These are phyloP conservation scores for Skeletonema tropicum DNA, from an alignment of 108 stramenopile genomes.

Conservation along the genomic window DNA sequence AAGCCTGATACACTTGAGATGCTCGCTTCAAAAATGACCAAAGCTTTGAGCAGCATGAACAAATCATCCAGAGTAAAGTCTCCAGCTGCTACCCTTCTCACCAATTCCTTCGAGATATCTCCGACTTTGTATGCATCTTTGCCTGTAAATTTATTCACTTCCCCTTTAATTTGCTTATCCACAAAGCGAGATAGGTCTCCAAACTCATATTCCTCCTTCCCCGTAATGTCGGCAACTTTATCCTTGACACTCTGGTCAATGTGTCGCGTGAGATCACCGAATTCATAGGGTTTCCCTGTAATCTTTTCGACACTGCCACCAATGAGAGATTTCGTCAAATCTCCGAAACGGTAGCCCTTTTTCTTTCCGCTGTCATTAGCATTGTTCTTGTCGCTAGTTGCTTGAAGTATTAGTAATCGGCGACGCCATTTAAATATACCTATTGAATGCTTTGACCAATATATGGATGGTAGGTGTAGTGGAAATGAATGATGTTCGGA, in stretches of 20 bases:
- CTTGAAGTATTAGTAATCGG: constrained; percentile 1
- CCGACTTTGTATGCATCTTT: constrained; percentile 33
- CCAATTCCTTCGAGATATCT: constrained; percentile 39
- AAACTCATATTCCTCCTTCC: constrained; percentile 52
- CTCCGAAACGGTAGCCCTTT: constrained; percentile 37
- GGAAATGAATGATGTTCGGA: neutral
- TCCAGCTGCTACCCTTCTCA: constrained; percentile 32
- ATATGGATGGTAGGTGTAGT: constrained; percentile 3
- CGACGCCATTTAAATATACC: constrained; percentile 6
- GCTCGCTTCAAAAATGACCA: constrained; percentile 42
- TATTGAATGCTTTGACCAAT: constrained; percentile 14
- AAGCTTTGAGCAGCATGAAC: constrained; percentile 39
- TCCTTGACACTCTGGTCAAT: constrained; percentile 39
- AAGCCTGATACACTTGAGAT: constrained; percentile 37
- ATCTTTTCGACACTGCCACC: constrained; percentile 36
- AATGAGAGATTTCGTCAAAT: constrained; percentile 43
- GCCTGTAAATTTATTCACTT: constrained; percentile 30
- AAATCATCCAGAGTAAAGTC: constrained; percentile 45
- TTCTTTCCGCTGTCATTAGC: constrained; percentile 11
- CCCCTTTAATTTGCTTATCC: constrained; percentile 31
- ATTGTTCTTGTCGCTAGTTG: neutral
- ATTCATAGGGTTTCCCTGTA: constrained; percentile 46
- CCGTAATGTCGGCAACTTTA: constrained; percentile 33
- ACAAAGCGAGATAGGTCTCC: constrained; percentile 37
- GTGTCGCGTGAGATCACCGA: constrained; percentile 43